phyloP scores from a whole-genome alignment of 108 stramenopile genomes.

The Skeletonema marinoi region DNA sequence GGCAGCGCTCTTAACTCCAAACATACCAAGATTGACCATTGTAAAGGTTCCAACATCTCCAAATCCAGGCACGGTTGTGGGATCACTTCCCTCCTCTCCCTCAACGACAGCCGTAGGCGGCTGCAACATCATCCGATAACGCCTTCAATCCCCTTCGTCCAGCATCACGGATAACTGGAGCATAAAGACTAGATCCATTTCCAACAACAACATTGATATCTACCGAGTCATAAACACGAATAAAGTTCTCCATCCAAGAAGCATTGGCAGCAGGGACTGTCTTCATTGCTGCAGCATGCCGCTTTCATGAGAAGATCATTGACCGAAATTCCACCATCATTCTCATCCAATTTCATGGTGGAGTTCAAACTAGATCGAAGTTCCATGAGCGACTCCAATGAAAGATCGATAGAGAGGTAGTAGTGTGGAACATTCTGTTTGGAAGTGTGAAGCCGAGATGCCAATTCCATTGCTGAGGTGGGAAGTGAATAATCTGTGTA shows the following conservation, averaged over 20 bases:
- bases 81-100: constrained; percentile 29
- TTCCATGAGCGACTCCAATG: constrained; percentile 80
- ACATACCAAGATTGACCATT: constrained; percentile 96
- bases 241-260: constrained; percentile 83
- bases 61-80: constrained; percentile 40
- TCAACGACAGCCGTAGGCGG: constrained; percentile 30
- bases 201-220: constrained; percentile 95
- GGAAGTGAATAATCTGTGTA: constrained; percentile 61
- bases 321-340: constrained; percentile 77
- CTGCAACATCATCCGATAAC: constrained; percentile 67
- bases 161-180: constrained; percentile 89
- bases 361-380: constrained; percentile 83
- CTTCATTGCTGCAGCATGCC: constrained; percentile 82
- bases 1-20: constrained; percentile 93
- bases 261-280: constrained; percentile 94
- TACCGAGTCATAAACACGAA: constrained; percentile 85
- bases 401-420: constrained; percentile 94
- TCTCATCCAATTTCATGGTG: constrained; percentile 49
- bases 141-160: constrained; percentile 76
- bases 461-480: constrained; percentile 76
- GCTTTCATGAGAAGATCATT: constrained; percentile 95
- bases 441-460: constrained; percentile 73
- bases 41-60: constrained; percentile 83
- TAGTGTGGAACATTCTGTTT: constrained; percentile 97
- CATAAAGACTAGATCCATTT: constrained; percentile 79